phyloP scores from a whole-genome alignment of 805 yeast genomes.

The Sungouiozyma ichnusensis region DNA sequence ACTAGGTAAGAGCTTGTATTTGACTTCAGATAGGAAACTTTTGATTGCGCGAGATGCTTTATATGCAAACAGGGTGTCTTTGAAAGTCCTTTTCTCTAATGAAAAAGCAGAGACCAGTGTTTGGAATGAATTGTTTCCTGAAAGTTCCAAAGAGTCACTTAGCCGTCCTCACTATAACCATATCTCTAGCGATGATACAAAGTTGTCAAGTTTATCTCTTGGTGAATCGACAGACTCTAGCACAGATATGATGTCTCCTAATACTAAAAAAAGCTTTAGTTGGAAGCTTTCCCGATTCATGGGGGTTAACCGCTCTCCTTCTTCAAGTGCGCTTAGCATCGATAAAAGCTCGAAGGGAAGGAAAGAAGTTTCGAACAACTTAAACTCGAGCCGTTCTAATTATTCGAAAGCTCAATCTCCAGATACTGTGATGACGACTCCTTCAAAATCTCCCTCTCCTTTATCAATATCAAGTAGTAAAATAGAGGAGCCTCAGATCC shows the following conservation, averaged over 20 bases:
- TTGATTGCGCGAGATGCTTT: background rate
- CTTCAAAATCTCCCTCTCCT: background rate
- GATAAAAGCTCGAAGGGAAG: background rate
- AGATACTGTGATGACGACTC: background rate
- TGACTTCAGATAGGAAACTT: background rate
- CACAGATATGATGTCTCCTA: background rate
- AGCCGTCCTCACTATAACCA: background rate
- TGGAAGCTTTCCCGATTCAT: background rate
- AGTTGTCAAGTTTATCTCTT: background rate
- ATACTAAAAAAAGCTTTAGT: background rate
- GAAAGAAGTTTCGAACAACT: background rate
- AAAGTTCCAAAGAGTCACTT: background rate
- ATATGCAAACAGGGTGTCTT: background rate
- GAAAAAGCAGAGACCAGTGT: background rate
- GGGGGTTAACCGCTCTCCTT: background rate
- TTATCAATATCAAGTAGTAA: background rate
- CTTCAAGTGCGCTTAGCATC: background rate
- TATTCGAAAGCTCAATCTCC: background rate
- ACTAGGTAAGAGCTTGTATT: background rate
- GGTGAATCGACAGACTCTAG: background rate
- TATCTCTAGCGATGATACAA: background rate
- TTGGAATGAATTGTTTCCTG: background rate
- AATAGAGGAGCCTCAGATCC: background rate
- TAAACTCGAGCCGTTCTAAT: background rate
- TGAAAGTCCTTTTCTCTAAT: background rate